Evolutionary conservation across 2,329 filamentous ascomycete species (phyloP).

Genomic region (Xylogone sp.): DNA sequence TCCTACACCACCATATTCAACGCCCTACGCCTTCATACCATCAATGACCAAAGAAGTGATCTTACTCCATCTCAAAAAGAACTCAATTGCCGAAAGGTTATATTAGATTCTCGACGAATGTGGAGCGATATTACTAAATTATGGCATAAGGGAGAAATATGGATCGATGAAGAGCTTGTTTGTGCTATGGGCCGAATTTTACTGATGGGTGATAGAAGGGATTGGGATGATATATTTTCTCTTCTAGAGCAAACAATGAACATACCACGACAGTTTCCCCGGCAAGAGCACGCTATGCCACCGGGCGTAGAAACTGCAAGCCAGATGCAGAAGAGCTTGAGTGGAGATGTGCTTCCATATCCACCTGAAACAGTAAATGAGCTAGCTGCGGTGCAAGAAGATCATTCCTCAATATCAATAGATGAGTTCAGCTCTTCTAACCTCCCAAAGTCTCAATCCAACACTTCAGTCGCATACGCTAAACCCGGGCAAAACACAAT

Average conservation of each 20-base stretch:
- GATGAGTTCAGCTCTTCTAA: slow-evolving; percentile 4
- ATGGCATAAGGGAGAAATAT: slow-evolving; percentile 68
- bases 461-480: slow-evolving; percentile 30
- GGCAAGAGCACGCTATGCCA: background rate
- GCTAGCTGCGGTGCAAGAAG: background rate
- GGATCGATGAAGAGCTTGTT: slow-evolving; percentile 75
- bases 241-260: slow-evolving; percentile 81
- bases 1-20: slow-evolving; percentile 86
- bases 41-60: slow-evolving; percentile 18
- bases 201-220: slow-evolving; percentile 57
- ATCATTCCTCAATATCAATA: background rate
- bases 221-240: slow-evolving; percentile 69
- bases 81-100: slow-evolving; percentile 37
- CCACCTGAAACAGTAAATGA: slow-evolving; percentile 2
- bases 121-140: slow-evolving; percentile 78
- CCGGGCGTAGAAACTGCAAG: slow-evolving; percentile 30
- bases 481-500: slow-evolving; percentile 55
- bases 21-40: slow-evolving; percentile 55
- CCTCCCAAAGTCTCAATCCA: slow-evolving; percentile 3
- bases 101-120: slow-evolving; percentile 66
- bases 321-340: slow-evolving; percentile 15
- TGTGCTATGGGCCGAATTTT: slow-evolving; percentile 78
- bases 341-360: background rate
- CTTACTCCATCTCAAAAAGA: slow-evolving; percentile 23
- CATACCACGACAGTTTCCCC: slow-evolving; percentile 49